Base-by-base conservation (phyloP, 768 basidiomycete genomes). In the Mycena kentingensis region DNA sequence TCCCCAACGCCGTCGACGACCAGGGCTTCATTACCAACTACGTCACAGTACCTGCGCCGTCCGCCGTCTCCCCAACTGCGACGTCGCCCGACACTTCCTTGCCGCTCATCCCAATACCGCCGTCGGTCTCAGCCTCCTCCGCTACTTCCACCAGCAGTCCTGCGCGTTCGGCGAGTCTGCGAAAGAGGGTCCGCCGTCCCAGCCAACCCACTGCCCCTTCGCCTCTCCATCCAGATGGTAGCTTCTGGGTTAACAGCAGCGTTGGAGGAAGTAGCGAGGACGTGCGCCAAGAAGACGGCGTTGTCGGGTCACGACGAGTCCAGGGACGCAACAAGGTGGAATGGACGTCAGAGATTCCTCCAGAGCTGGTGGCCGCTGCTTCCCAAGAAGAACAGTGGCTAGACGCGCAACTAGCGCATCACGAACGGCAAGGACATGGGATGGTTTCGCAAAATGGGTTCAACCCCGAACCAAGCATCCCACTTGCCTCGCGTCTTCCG, bases 1-100 rank as follows among this genome's bases (percentile, higher is more conserved):
- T 79, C 25, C 89, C 90, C 6, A 86, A 88, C 22, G 93, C 93
- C 1, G 93, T 95, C 39, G 93, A 94, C 65, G 94, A 98, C 66
- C 90, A 93, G 63, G 96, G 96, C 27, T 88, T 88, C 24, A 77
- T 98, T 38, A 92, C 96, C 47, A 98, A 98, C 72, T 98, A 96
- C 66, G 85, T 98, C 52, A 85, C 87, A 37, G 88, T 91, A 2
- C 70, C 77, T 34, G 63, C 71, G n/a, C 68, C 37, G 12, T 49
- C 52, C 4, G 8, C n/a, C n/a, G n/a, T n/a, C n/a, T n/a, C n/a
- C n/a, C n/a, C n/a, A n/a, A n/a, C n/a, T n/a, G n/a, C n/a, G n/a
- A n/a, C n/a, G n/a, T n/a, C n/a, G n/a, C n/a, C n/a, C n/a, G n/a
- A n/a, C n/a, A n/a, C n/a, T n/a, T n/a, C n/a, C n/a, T n/a, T n/a